A percentile compares a stretch with the other conserved stretches of the same genome.
phyloP scores from a whole-genome alignment of 495 filamentous ascomycete genomes.

The Oidiodendron maius region DNA sequence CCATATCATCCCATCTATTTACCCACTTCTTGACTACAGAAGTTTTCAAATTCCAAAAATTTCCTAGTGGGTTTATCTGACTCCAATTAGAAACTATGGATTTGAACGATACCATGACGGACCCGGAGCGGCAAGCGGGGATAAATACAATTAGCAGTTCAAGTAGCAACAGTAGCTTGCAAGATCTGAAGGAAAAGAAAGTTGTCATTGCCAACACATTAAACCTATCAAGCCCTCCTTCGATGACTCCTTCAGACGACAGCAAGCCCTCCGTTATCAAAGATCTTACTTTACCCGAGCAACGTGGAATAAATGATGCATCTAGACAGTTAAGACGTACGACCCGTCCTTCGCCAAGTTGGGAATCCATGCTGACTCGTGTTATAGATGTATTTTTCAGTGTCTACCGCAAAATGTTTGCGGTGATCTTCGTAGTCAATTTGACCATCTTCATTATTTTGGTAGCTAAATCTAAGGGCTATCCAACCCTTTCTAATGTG shows the following conservation, averaged over 20 bases:
- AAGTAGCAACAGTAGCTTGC: background rate
- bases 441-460: background rate
- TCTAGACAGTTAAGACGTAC: background rate
- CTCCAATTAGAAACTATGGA: background rate
- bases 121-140: background rate
- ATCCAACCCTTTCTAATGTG: background rate
- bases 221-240: background rate
- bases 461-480: background rate
- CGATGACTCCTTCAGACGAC: background rate
- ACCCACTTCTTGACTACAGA: background rate
- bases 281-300: background rate
- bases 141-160: background rate
- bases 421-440: constrained; percentile 4
- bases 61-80: background rate
- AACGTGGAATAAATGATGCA: background rate
- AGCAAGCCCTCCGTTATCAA: background rate
- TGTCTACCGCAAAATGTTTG: constrained; percentile 2
- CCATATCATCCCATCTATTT: background rate
- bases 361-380: background rate
- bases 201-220: background rate
- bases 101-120: background rate
- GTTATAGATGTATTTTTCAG: constrained; percentile 2
- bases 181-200: background rate
- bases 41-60: background rate
- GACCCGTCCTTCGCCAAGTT: background rate